Evolutionary conservation across 2,329 filamentous ascomycete genomes (phyloP).

Genomic region (Trichoderma harzianum): DNA sequence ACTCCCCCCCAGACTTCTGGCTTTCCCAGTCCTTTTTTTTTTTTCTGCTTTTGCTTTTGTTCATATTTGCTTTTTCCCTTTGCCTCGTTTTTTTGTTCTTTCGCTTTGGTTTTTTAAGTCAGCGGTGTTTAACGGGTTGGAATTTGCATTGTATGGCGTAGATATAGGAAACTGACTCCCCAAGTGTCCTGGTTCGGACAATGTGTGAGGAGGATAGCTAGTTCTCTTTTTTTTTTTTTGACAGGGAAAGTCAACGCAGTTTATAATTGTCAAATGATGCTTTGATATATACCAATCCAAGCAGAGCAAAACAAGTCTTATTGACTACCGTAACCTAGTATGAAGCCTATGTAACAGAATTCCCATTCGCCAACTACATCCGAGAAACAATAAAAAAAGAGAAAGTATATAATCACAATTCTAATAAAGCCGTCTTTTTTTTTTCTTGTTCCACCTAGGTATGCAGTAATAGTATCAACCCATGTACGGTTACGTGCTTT

Average conservation of each 20-base stretch:
- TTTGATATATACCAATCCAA: not conserved
- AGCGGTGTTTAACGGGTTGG: conserved; percentile 2
- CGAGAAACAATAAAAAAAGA: not conserved
- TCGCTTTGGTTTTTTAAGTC: not conserved
- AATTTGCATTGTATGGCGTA: conserved; percentile 13
- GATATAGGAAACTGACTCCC: not conserved
- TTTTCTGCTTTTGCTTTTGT: not conserved
- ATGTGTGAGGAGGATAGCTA: not conserved
- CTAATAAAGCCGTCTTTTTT: not conserved
- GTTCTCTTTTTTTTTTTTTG: not conserved
- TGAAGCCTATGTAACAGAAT: not conserved
- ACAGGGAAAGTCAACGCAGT: not conserved
- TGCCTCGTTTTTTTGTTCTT: not conserved
- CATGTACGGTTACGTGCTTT: not conserved
- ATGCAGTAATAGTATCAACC: not conserved
- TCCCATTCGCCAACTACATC: not conserved
- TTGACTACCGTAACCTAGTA: not conserved
- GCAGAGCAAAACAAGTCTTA: not conserved
- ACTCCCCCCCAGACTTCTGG: not conserved
- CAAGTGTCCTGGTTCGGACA: not conserved
- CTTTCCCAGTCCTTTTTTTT: not conserved
- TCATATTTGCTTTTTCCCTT: not conserved
- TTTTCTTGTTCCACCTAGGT: not conserved
- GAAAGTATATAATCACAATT: not conserved
- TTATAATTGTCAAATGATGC: conserved; percentile 8